A percentile compares a stretch with the other conserved stretches of the same genome.
Evolutionary conservation across 768 basidiomycete species (phyloP).

Genomic region (Tephrocybe sp.): DNA sequence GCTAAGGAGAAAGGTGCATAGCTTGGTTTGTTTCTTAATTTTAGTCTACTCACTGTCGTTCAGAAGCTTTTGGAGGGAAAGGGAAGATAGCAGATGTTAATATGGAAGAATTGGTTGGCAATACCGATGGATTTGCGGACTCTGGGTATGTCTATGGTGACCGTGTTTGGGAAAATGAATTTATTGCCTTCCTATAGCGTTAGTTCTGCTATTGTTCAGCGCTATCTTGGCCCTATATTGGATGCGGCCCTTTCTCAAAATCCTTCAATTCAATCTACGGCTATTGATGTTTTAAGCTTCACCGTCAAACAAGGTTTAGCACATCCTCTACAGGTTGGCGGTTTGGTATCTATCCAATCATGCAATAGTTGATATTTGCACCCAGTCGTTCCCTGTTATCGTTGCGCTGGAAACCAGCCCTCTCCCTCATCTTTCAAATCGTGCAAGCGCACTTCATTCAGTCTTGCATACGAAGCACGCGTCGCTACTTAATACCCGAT

Average conservation of each 20-base stretch:
- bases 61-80: conserved; percentile 43
- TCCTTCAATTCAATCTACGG: conserved; percentile 70
- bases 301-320: conserved; percentile 94
- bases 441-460: conserved; percentile 79
- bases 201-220: conserved; percentile 91
- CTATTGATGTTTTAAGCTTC: conserved; percentile 88
- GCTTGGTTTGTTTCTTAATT: neutral
- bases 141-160: conserved; percentile 67
- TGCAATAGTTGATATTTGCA: neutral
- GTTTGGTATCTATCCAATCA: neutral
- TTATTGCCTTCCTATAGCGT: conserved; percentile 50
- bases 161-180: neutral
- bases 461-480: conserved; percentile 87
- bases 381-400: conserved; percentile 87
- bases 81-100: conserved; percentile 56
- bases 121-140: conserved; percentile 93
- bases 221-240: conserved; percentile 82
- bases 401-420: conserved; percentile 91
- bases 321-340: conserved; percentile 82
- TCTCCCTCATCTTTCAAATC: conserved; percentile 52
- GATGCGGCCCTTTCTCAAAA: conserved; percentile 75
- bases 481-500: conserved; percentile 84
- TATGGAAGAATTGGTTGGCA: conserved; percentile 93
- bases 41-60: conserved; percentile 4
- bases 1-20: conserved; percentile 63